These are phyloP conservation scores for Chionographis japonica DNA, from an alignment of 106 monocot genomes.

Conservation along the genomic window DNA sequence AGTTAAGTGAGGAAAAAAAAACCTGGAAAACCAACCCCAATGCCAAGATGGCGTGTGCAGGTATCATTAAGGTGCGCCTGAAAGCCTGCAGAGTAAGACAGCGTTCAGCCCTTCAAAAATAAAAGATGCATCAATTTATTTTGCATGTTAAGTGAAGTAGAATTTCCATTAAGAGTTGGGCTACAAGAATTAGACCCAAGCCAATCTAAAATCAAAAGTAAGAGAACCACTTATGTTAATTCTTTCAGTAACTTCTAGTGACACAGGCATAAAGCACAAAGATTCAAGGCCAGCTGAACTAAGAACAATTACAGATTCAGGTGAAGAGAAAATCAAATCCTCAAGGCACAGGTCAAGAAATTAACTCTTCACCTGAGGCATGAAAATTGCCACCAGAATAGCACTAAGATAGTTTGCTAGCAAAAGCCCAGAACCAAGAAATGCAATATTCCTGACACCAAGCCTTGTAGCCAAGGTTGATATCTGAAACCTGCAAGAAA, in stretches of 20 bases:
- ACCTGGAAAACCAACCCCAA: slow-evolving; percentile 86
- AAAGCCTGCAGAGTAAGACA: slow-evolving; percentile 67
- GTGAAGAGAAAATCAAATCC: neutral
- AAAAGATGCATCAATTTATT: neutral
- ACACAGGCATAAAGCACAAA: neutral
- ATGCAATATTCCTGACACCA: slow-evolving; percentile 92
- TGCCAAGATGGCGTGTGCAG: slow-evolving; percentile 72
- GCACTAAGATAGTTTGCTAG: slow-evolving; percentile 81
- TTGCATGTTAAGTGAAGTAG: too few species aligned
- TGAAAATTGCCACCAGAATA: slow-evolving; percentile 61
- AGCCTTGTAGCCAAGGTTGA: slow-evolving; percentile 99
- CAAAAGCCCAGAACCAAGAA: slow-evolving; percentile 88
- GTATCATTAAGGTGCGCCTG: slow-evolving; percentile 73
- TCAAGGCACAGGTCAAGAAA: neutral
- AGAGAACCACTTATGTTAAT: too few species aligned
- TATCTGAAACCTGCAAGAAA: slow-evolving; percentile 71
- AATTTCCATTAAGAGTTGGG: too few species aligned
- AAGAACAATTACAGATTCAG: neutral
- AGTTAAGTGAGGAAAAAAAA: neutral
- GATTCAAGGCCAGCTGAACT: neutral
- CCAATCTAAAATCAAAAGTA: too few species aligned
- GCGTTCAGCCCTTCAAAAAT: neutral
- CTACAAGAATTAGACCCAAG: neutral
- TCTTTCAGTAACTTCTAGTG: too few species aligned
- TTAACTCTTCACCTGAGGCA: slow-evolving; percentile 66